Percentiles rank a stretch among this genome's conserved stretches.
phyloP scores from a whole-genome alignment of 2,329 filamentous ascomycete species.

The Claviceps paspali region DNA sequence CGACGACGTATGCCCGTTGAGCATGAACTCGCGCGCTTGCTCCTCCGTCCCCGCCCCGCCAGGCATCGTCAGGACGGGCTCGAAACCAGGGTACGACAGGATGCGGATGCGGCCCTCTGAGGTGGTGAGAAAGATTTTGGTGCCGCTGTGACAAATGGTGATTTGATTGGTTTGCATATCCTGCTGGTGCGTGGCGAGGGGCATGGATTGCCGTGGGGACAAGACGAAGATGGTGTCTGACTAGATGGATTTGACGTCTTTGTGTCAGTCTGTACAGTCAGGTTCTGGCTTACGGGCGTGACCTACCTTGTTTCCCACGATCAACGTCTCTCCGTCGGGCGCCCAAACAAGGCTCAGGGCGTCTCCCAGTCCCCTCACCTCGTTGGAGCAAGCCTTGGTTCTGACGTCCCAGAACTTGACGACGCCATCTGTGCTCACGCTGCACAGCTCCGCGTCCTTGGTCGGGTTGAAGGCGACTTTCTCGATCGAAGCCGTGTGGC shows the following conservation, averaged over 20 bases:
- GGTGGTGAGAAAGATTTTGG: constrained; percentile 55
- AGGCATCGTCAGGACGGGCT: constrained; percentile 36
- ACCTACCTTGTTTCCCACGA: constrained; percentile 58
- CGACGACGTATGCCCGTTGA: constrained; percentile 59
- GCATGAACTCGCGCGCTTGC: constrained; percentile 34
- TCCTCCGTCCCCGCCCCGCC: constrained; percentile 23
- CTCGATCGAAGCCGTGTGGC: constrained; percentile 50
- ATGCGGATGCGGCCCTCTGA: constrained; percentile 57
- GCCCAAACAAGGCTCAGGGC: constrained; percentile 61
- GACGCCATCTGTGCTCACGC: constrained; percentile 56
- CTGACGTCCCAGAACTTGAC: constrained; percentile 71
- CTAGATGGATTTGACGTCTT: constrained; percentile 18
- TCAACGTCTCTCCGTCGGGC: constrained; percentile 51
- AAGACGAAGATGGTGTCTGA: constrained; percentile 47
- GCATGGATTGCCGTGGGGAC: constrained; percentile 40
- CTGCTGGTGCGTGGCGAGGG: constrained; percentile 45
- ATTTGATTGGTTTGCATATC: constrained; percentile 54
- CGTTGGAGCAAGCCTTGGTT: constrained; percentile 53
- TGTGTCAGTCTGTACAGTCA: background rate
- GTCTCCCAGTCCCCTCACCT: constrained; percentile 49
- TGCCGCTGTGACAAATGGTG: constrained; percentile 57
- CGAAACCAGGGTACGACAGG: constrained; percentile 49
- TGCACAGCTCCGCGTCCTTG: constrained; percentile 64
- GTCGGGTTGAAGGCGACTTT: constrained; percentile 65
- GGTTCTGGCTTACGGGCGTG: no score